Conservation (phyloP, 768 basidiomycete genomes). For the Boletus rufocinnamomeus region DNA sequence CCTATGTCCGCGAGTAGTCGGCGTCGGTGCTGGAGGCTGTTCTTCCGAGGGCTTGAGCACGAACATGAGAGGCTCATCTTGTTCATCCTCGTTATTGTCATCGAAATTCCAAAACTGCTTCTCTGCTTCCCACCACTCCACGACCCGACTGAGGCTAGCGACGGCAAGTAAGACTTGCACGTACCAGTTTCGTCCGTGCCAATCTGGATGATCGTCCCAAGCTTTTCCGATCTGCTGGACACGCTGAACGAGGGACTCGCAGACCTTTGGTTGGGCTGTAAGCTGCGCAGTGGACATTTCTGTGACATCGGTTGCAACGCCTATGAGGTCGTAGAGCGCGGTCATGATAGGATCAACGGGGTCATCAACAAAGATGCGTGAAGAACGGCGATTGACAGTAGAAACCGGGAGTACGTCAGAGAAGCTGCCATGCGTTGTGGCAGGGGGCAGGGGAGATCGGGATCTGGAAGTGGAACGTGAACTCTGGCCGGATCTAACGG, state of each 20-base stretch:
- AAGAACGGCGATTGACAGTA: conserved; percentile 68
- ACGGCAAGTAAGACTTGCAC: conserved; percentile 95
- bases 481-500: conserved; percentile 72
- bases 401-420: conserved; percentile 51
- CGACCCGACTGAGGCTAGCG: conserved; percentile 92
- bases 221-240: conserved; percentile 90
- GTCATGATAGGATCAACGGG: conserved; percentile 88
- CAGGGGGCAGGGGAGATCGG: conserved; percentile 83
- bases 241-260: conserved; percentile 84
- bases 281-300: conserved; percentile 89
- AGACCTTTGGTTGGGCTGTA: conserved; percentile 80
- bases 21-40: conserved; percentile 40
- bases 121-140: conserved; percentile 99
- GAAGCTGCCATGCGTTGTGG: conserved; percentile 64
- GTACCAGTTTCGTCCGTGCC: conserved; percentile 98
- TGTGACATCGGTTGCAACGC: conserved; percentile 88
- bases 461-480: conserved; percentile 96
- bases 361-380: conserved; percentile 81
- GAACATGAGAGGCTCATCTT: conserved; percentile 89
- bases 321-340: conserved; percentile 88
- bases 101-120: conserved; percentile 99
- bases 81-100: conserved; percentile 85
- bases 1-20: conserved; percentile 38
- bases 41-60: conserved; percentile 89
- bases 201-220: conserved; percentile 98